These are phyloP conservation scores for Crucihimalaya himalaica DNA, from an alignment of 345 rosid species.

Conservation along the genomic window DNA sequence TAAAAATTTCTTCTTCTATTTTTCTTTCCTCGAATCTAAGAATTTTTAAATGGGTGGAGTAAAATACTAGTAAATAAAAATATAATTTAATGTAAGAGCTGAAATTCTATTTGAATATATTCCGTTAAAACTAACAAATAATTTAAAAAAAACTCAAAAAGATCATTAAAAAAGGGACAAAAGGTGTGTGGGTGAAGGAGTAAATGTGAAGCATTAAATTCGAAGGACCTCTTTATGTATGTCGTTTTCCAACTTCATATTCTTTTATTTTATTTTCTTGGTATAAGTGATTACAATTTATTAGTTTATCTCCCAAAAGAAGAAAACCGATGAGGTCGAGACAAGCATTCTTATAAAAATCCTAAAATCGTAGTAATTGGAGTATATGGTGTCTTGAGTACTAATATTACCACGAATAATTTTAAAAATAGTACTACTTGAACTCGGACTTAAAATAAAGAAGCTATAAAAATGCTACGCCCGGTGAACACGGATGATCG, in stretches of 20 bases:
- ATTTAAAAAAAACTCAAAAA: neutral
- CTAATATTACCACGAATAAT: neutral
- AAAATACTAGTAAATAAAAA: neutral
- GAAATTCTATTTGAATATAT: slow-evolving; percentile 6
- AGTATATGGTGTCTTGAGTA: neutral
- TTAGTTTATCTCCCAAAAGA: slow-evolving; percentile 13
- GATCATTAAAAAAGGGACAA: slow-evolving; percentile 32
- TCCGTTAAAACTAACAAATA: neutral
- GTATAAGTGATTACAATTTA: slow-evolving; percentile 23
- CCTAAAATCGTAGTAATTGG: slow-evolving; percentile 8
- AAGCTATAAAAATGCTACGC: neutral
- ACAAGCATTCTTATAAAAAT: slow-evolving; percentile 39
- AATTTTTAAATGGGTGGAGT: neutral
- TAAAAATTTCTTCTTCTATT: neutral
- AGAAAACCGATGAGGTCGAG: slow-evolving; percentile 14
- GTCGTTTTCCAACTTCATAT: slow-evolving; percentile 38
- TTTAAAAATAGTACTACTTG: neutral
- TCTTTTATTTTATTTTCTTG: slow-evolving; percentile 26
- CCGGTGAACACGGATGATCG: slow-evolving; percentile 26
- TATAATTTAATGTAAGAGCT: neutral
- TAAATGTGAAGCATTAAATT: slow-evolving; percentile 42
- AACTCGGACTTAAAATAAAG: neutral
- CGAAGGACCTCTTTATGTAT: slow-evolving; percentile 29
- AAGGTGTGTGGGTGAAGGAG: slow-evolving; percentile 40
- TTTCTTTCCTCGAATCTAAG: too few relatives aligned